Evolutionary conservation across 225 moss, liverwort and hornwort genomes (phyloP).

Genomic region (Thuidium tamariscinum): DNA sequence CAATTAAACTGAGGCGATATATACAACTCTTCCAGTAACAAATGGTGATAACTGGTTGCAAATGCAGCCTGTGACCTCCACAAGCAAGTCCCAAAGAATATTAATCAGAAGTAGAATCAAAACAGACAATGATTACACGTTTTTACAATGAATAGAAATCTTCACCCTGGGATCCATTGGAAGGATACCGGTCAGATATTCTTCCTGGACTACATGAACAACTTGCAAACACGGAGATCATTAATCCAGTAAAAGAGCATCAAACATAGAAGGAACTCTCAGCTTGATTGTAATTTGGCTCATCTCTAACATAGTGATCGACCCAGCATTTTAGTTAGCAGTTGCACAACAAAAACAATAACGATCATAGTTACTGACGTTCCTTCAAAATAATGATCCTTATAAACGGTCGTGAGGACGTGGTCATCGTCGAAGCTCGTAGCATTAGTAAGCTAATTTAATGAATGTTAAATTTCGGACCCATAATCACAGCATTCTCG

Average conservation of each 20-base stretch:
- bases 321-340: not conserved
- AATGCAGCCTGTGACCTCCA: not conserved
- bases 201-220: not conserved
- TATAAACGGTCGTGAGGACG: not conserved
- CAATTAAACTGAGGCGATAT: not conserved
- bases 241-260: not conserved
- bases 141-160: too few relatives aligned
- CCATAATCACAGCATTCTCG: not conserved
- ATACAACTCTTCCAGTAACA: not conserved
- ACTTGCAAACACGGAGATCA: not conserved
- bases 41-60: not conserved
- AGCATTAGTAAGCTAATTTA: not conserved
- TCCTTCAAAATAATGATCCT: not conserved
- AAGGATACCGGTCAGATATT: not conserved
- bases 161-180: not conserved
- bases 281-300: not conserved
- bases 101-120: not conserved
- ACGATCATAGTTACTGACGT: not conserved
- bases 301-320: too few relatives aligned
- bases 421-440: not conserved
- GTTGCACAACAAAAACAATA: not conserved
- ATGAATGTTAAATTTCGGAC: not conserved
- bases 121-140: too few relatives aligned
- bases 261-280: not conserved
- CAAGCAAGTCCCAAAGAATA: not conserved